Evolutionary conservation across 2,329 filamentous ascomycete genomes (phyloP), one percentile per base, ranked within the genome.

Genomic region (Phyllosticta citrichinensis): DNA sequence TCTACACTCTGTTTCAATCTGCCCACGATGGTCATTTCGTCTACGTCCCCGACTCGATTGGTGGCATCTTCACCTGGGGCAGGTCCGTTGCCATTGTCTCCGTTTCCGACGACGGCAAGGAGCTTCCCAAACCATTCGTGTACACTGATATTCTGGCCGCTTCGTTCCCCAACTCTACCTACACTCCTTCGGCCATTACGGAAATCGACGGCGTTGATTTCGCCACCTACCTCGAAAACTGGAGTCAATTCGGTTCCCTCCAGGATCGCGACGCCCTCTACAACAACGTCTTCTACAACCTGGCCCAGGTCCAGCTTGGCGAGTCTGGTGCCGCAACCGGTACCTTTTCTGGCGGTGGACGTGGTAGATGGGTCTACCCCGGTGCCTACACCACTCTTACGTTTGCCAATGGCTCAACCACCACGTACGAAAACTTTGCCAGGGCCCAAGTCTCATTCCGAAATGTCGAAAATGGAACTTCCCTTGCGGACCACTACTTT

Each of bases 1-100:
- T 87, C 2, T 77, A 79, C 55, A 66, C 75, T 56, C 71, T 83
- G 8, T 75, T 85, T 40, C 76, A 77, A 24, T 75, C 75, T 1
- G 81, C 82, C 3, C 84, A 88, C 65, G 86, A 89, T 67, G 84
- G 85, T 1, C 87, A 89, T 67, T 84, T 87, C 57, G 73, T 76
- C 1, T 84, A 80, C 66, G 72, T 78, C 14, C 81, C 82, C 2
- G 81, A 84, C 64, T 73, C 79, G 4, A 75, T 85, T 14, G 78
- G 76, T 52, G 76, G 68, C 0, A 68, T 81, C 0, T 83, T 85
- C 71, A 76, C 68, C 63, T 86, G 67, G 64, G 77, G 75, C 6
- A 75, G 80, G 9, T 72, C 74, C 25, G 68, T 80, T 66, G 73
- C 76, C 57, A 66, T 87, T 0, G 82, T 87, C 0, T 87, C 84